Percentiles rank a stretch among this genome's conserved stretches.
Conservation (phyloP, 1,139 yeast genomes). For the Sugiyamaella pinicola region DNA sequence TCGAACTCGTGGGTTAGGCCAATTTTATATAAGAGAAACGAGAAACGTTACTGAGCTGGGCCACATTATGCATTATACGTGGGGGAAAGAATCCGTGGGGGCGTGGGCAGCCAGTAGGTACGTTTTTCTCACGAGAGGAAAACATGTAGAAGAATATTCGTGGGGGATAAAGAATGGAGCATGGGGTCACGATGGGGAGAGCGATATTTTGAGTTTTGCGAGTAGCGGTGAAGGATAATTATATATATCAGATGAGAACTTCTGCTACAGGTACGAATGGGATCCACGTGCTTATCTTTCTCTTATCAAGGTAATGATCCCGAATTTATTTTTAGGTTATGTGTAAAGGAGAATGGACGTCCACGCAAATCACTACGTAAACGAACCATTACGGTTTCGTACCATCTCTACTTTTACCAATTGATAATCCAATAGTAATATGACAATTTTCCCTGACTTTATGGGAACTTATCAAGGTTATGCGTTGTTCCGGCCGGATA, state of each 20-base stretch:
- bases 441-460: too few species aligned
- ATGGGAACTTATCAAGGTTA: neutral
- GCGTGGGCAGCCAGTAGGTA: neutral
- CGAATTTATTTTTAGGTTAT: neutral
- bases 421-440: too few species aligned
- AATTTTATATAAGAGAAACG: neutral
- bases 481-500: constrained; percentile 17
- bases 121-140: neutral
- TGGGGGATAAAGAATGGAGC: neutral
- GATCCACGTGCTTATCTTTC: neutral
- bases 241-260: too few species aligned
- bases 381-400: too few species aligned
- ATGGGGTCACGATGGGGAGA: neutral
- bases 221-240: too few species aligned
- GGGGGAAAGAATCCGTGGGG: constrained; percentile 6
- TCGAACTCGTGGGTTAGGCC: neutral
- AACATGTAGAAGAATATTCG: neutral
- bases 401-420: too few species aligned
- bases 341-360: neutral
- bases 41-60: constrained; percentile 1
- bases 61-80: neutral
- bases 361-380: too few species aligned
- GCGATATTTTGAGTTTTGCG: neutral
- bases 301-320: neutral
- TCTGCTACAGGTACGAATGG: too few species aligned